These are phyloP conservation scores for Penicillium psychrofluorescens DNA, from an alignment of 495 filamentous ascomycete genomes.

Conservation along the genomic window DNA sequence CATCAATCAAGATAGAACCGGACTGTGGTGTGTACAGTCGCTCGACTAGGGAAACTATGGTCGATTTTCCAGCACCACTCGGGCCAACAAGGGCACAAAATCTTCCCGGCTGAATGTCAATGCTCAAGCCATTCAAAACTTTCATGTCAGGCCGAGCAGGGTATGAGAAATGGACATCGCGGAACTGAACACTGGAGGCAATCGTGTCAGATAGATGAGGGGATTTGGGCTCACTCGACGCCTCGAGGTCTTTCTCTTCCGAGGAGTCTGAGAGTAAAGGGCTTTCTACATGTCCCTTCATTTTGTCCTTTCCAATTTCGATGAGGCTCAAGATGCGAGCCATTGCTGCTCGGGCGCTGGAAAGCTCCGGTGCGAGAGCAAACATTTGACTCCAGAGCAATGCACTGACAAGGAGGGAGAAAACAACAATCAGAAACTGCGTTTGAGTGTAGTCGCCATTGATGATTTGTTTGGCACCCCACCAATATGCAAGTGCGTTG, in stretches of 20 bases:
- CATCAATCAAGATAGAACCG: conserved; percentile 35
- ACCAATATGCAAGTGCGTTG: conserved; percentile 63
- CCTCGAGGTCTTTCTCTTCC: conserved; percentile 9
- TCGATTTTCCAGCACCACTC: conserved; percentile 56
- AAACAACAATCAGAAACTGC: conserved; percentile 59
- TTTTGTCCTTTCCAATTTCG: conserved; percentile 32
- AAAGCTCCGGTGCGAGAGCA: conserved; percentile 54
- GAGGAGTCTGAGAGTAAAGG: not conserved
- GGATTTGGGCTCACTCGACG: conserved; percentile 11
- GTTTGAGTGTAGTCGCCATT: conserved; percentile 48
- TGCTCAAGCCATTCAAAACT: conserved; percentile 45
- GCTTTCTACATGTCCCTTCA: conserved; percentile 11
- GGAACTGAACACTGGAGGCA: conserved; percentile 44
- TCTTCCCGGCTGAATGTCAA: conserved; percentile 49
- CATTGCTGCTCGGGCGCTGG: conserved; percentile 41
- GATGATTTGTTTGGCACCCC: conserved; percentile 56
- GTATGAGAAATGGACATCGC: conserved; percentile 51
- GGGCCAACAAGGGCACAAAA: conserved; percentile 56
- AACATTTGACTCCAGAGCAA: conserved; percentile 63
- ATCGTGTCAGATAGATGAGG: conserved; percentile 14
- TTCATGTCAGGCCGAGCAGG: conserved; percentile 48
- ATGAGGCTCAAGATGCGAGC: conserved; percentile 42
- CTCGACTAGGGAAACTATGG: conserved; percentile 53
- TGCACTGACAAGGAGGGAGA: conserved; percentile 49
- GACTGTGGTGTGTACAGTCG: conserved; percentile 46